Evolutionary conservation across 129 eudicot genomes (phyloP), one percentile per base, ranked within the genome.

Genomic region (Escallonia rubra): DNA sequence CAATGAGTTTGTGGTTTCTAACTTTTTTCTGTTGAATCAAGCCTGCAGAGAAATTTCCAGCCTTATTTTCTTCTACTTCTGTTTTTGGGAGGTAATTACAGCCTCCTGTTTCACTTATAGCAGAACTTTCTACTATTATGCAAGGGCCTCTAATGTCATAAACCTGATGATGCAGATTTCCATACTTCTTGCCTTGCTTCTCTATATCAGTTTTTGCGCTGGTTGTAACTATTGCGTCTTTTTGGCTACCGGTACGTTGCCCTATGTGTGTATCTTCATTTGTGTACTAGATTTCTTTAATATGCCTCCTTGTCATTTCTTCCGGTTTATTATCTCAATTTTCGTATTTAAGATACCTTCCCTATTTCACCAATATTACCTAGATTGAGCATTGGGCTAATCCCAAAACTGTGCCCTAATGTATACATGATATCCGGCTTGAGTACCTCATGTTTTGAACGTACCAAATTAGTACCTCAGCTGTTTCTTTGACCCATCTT

Each of bases 41-140:
- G 96, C 99, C 99, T 73, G 99, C 96, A 76, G 99, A 89, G 66
- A 93, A 89, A 66, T 93, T 73, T 72, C 92, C 99, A 48, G 67
- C 70, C 61, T 63, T 93, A 66, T 81, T 93, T 68, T 78, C 96
- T 43, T 11, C 77, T 4, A 85, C 83, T 47, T 93, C 99, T 76
- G 12, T 93, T 16, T 86, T 89, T 47, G 93, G 90, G 65, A 93
- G 96, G 98, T 93, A 74, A 57, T n/a, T 47, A 44, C 61, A 8
- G 65, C 50, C 65, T 41, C 60, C 51, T 42, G 38, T 41, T 16
- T 38, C 10, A 64, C 52, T 14, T 56, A 42, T 46, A 47, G n/a
- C 58, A 40, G 12, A 54, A 23, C 34, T 23, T 23, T 23, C 34
- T 23, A 23, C 34, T 23, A 23, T 23, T 23, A 23, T 23, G 34